Base-by-base conservation (phyloP, 805 yeast genomes). In the Kluyveromyces lactis region DNA sequence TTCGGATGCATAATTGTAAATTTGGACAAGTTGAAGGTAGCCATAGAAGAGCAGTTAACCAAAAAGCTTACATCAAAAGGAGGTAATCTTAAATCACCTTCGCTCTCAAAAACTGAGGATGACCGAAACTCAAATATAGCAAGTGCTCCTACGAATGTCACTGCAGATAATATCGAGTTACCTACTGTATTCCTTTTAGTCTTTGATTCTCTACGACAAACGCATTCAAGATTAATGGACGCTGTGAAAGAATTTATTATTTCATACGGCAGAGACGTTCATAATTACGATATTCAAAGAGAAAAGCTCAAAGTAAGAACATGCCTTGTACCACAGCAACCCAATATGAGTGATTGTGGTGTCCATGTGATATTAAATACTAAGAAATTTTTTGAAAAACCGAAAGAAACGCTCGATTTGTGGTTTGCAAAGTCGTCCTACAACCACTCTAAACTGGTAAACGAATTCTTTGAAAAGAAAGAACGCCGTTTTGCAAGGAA, bases 331-430 rank as follows among this genome's bases (percentile, higher is more conserved):
- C 95, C 97, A 1, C 77, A 71, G 42, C 98, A 92, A 54, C 77
- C 79, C 23, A 92, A 92, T 56, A 78, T 80, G 62, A 85, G 87
- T 55, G 98, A 92, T 57, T 92, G 98, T 64, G 98, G 98, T 1
- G 76, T 92, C 16, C 96, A 85, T 62, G 84, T 90, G 2, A 80
- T 92, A 12, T 80, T 80, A 49, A 87, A 83, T 50, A 70, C 80
- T 10, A 65, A 68, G 41, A 75, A 71, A 45, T 79, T 85, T 60
- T 65, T 81, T 33, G 62, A 63, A 18, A 60, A 73, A 29, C 74
- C 77, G 0, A 49, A 49, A 0, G 64, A 56, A 18, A 79, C 85
- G 38, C 62, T 73, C 33, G 54, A 55, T 31, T 46, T 73, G 9
- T 77, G 84, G 84, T 55, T 62, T 41, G 49, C 39, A 13, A 41